phyloP scores from a whole-genome alignment of 768 basidiomycete genomes.

The Roridomyces roridus region DNA sequence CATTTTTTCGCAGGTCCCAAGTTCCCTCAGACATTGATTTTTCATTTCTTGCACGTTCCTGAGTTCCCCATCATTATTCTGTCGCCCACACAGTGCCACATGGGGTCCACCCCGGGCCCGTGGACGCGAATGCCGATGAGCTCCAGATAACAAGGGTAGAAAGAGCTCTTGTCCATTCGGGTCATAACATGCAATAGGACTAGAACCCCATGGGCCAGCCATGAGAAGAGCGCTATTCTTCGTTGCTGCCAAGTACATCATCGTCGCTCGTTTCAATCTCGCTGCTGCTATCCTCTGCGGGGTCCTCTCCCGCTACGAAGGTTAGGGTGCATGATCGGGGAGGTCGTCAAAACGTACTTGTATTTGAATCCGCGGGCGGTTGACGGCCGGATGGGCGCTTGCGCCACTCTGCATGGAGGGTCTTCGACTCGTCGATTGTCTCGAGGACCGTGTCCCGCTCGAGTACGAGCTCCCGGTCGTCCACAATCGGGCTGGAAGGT shows the following conservation, averaged over 20 bases:
- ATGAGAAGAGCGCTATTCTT: constrained; percentile 19
- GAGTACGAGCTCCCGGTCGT: neutral
- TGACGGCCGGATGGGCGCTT: neutral
- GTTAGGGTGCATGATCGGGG: neutral
- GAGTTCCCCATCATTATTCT: constrained; percentile 11
- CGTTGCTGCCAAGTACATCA: constrained; percentile 3
- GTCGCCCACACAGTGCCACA: neutral
- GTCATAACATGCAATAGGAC: constrained; percentile 14
- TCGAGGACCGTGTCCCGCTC: constrained; percentile 17
- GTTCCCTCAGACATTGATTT: too few species aligned
- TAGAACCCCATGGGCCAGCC: neutral
- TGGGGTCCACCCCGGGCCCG: constrained; percentile 1
- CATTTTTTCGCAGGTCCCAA: too few species aligned
- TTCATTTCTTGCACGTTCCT: constrained; percentile 18
- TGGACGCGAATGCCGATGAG: constrained; percentile 11
- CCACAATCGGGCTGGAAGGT: constrained; percentile 11
- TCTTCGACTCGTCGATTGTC: neutral
- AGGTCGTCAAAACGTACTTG: too few species aligned
- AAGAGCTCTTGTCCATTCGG: too few species aligned
- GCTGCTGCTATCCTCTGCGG: constrained; percentile 21
- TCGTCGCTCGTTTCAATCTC: constrained; percentile 20
- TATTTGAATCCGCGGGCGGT: too few species aligned
- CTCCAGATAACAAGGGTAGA: constrained; percentile 3
- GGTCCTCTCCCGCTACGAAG: neutral
- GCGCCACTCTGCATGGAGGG: neutral